Conservation (phyloP, 345 rosid species). For the Cardamine resedifolia region DNA sequence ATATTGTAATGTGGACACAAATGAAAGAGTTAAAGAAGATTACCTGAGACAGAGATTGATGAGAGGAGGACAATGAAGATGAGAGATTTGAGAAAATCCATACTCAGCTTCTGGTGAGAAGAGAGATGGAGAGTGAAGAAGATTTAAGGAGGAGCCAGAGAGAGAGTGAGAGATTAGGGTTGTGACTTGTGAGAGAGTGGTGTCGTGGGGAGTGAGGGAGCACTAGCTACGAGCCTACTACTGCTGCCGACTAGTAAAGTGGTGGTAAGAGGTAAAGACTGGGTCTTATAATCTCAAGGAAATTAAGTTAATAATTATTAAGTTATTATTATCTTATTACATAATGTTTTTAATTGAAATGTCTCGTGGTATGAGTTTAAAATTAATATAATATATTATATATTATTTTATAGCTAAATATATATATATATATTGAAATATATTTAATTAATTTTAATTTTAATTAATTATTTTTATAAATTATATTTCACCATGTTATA, state of each 20-base stretch:
- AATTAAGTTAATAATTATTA: not conserved
- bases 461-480: too few species aligned
- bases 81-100: constrained; percentile 18
- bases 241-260: constrained; percentile 3
- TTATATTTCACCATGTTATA: too few species aligned
- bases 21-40: not conserved
- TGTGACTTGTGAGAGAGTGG: constrained; percentile 5
- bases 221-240: not conserved
- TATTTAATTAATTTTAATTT: too few species aligned
- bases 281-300: constrained; percentile 7
- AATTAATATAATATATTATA: too few species aligned
- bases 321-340: not conserved
- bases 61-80: constrained; percentile 23
- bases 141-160: not conserved
- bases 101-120: constrained; percentile 31
- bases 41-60: constrained; percentile 26
- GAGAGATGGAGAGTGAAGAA: constrained; percentile 13
- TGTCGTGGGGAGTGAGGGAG: constrained; percentile 15
- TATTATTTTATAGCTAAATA: too few species aligned
- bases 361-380: too few species aligned
- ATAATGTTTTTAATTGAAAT: not conserved
- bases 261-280: constrained; percentile 1
- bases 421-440: too few species aligned
- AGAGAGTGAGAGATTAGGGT: constrained; percentile 13
- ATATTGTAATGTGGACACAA: not conserved